A percentile compares a stretch with the other conserved stretches of the same genome.
phyloP scores from a whole-genome alignment of 2,329 filamentous ascomycete genomes.

The Paradendryphiella salina region DNA sequence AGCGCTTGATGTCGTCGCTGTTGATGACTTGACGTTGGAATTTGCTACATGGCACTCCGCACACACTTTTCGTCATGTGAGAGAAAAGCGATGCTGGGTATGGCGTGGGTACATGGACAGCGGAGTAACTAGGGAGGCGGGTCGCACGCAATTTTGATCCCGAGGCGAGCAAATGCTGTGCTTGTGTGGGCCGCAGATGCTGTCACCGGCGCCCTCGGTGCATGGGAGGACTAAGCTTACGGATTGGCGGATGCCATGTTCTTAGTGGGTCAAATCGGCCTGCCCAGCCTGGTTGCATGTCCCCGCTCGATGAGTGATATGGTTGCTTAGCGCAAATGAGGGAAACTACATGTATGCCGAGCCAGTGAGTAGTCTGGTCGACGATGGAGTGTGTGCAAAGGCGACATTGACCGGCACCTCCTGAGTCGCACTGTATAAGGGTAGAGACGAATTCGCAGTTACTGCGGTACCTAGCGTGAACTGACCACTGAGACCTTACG shows the following conservation, averaged over 20 bases:
- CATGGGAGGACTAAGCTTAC: conserved; percentile 22
- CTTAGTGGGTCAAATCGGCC: conserved; percentile 30
- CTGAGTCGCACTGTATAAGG: neutral
- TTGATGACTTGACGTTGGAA: conserved; percentile 44
- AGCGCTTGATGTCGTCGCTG: conserved; percentile 14
- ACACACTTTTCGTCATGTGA: conserved; percentile 47
- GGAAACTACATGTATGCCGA: conserved; percentile 20
- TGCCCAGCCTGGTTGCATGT: conserved; percentile 31
- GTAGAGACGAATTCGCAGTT: neutral
- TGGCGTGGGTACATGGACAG: conserved; percentile 40
- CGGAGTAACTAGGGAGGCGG: conserved; percentile 34
- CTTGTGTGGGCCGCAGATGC: conserved; percentile 42
- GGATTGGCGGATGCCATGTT: conserved; percentile 31
- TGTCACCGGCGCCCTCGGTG: conserved; percentile 33
- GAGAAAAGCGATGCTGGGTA: conserved; percentile 46
- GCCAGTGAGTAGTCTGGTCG: conserved; percentile 7
- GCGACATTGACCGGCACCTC: neutral
- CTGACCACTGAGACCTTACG: neutral
- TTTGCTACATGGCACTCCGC: conserved; percentile 47
- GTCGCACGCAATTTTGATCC: conserved; percentile 48
- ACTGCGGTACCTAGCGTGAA: neutral
- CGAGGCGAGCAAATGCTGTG: conserved; percentile 43
- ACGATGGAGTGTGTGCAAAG: neutral
- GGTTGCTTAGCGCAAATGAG: conserved; percentile 25
- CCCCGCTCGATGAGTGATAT: conserved; percentile 26